A percentile compares a stretch with the other conserved stretches of the same genome.
Conservation (phyloP, 345 rosid species). For the Kandelia obovata region DNA sequence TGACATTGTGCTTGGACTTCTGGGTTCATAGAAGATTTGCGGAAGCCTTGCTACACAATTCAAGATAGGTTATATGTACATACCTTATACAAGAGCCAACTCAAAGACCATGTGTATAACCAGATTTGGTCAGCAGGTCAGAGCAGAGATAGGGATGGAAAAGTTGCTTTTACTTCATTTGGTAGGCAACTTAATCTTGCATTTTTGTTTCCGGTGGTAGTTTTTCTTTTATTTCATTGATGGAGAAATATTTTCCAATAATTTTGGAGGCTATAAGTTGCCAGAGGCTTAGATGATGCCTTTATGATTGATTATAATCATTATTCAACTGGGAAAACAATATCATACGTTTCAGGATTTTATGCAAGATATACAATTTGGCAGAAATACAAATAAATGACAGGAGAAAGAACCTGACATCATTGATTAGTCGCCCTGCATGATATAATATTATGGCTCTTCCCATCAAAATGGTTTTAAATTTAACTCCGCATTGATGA, state of each 20-base stretch:
- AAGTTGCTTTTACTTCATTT: constrained; percentile 23
- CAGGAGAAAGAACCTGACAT: too few species aligned
- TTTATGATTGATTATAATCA: too few species aligned
- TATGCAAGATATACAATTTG: too few species aligned
- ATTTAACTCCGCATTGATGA: too few species aligned
- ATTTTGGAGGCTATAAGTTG: constrained; percentile 25
- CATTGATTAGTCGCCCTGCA: too few species aligned
- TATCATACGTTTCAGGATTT: too few species aligned
- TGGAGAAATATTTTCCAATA: constrained; percentile 26
- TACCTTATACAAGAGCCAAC: constrained; percentile 49
- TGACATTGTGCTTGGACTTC: constrained; percentile 15
- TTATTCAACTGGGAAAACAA: too few species aligned
- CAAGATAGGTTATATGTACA: constrained; percentile 51
- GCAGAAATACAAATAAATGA: too few species aligned
- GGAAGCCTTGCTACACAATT: constrained; percentile 13
- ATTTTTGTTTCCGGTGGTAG: constrained; percentile 15
- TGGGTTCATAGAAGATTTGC: constrained; percentile 18
- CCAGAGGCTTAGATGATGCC: background rate
- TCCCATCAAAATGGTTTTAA: too few species aligned
- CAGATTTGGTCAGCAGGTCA: constrained; percentile 28
- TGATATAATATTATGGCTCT: too few species aligned
- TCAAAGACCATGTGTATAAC: constrained; percentile 43
- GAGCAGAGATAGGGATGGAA: constrained; percentile 23
- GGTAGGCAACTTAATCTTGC: constrained; percentile 19
- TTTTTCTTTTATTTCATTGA: constrained; percentile 14